Conservation (phyloP, 352 stramenopile species). For the Globisporangium camurandrum region DNA sequence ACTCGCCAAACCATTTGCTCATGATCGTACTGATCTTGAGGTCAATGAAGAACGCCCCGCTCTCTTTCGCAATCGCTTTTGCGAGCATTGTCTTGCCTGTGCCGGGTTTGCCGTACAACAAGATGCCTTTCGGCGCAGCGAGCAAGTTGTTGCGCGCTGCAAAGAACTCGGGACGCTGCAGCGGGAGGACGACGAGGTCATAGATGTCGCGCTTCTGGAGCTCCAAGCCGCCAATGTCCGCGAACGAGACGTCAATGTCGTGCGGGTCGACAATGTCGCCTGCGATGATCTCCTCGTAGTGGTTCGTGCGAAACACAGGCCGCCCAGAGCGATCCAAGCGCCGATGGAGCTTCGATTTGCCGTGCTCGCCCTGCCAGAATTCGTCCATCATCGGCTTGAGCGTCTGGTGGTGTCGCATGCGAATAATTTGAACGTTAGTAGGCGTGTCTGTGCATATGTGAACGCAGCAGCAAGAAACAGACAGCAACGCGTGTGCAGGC, state of each 20-base stretch:
- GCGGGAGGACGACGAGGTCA: constrained; percentile 92
- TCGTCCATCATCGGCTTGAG: constrained; percentile 84
- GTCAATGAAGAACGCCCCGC: constrained; percentile 84
- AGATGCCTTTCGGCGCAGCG: constrained; percentile 78
- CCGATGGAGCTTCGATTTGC: constrained; percentile 64
- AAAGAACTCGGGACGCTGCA: constrained; percentile 91
- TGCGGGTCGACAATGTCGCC: constrained; percentile 92
- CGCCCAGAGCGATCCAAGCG: constrained; percentile 57
- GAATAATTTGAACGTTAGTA: background rate
- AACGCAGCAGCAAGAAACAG: background rate
- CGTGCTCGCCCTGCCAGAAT: constrained; percentile 48
- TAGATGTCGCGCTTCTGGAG: constrained; percentile 94
- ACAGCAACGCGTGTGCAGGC: background rate
- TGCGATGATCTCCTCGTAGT: constrained; percentile 90
- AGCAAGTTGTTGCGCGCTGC: constrained; percentile 78
- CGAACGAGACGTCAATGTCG: constrained; percentile 89
- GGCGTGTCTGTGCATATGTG: background rate
- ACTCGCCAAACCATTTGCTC: constrained; percentile 89
- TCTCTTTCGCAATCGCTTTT: constrained; percentile 95
- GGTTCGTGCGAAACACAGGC: constrained; percentile 66
- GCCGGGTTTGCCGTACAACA: constrained; percentile 76
- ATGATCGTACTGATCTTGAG: constrained; percentile 88
- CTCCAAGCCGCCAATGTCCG: constrained; percentile 95
- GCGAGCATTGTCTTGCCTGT: constrained; percentile 91
- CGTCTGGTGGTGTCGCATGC: constrained; percentile 19